Conservation (phyloP, 345 rosid genomes). For the Turnera subulata region DNA sequence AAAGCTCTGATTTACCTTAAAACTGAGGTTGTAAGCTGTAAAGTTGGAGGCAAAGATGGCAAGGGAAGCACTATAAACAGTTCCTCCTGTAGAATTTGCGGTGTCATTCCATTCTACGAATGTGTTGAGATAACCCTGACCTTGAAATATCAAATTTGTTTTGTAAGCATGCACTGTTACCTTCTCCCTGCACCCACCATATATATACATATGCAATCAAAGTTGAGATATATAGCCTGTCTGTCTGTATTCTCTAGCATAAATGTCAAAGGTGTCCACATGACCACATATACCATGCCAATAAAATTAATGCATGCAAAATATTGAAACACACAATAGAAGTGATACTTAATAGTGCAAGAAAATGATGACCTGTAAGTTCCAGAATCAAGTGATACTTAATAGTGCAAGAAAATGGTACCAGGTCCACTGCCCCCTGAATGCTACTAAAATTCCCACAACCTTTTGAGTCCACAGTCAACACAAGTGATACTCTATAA, state of each 20-base stretch:
- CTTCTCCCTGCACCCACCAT: slow-evolving; percentile 58
- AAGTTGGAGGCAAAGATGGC: slow-evolving; percentile 62
- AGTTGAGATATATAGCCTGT: no score
- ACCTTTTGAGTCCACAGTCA: slow-evolving; percentile 59
- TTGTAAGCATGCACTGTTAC: slow-evolving; percentile 56
- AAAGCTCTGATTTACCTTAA: slow-evolving; percentile 58
- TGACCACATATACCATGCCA: no score
- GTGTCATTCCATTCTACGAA: slow-evolving; percentile 82
- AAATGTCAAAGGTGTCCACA: no score
- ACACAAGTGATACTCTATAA: slow-evolving; percentile 37
- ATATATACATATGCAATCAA: not conserved
- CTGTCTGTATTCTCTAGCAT: no score
- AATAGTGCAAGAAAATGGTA: slow-evolving; percentile 52
- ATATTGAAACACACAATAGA: not conserved
- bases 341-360: not conserved
- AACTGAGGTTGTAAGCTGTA: slow-evolving; percentile 76
- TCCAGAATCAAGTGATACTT: slow-evolving; percentile 60
- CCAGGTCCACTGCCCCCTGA: slow-evolving; percentile 68
- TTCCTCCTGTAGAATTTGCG: slow-evolving; percentile 70
- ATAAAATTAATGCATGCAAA: not conserved
- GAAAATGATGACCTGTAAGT: slow-evolving; percentile 55
- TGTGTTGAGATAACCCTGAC: slow-evolving; percentile 59
- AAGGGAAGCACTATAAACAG: slow-evolving; percentile 58
- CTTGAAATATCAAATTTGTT: slow-evolving; percentile 66
- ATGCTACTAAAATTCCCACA: slow-evolving; percentile 65